Conservation (phyloP, 2,329 filamentous ascomycete species). For the Phaeosphaeria sp. region DNA sequence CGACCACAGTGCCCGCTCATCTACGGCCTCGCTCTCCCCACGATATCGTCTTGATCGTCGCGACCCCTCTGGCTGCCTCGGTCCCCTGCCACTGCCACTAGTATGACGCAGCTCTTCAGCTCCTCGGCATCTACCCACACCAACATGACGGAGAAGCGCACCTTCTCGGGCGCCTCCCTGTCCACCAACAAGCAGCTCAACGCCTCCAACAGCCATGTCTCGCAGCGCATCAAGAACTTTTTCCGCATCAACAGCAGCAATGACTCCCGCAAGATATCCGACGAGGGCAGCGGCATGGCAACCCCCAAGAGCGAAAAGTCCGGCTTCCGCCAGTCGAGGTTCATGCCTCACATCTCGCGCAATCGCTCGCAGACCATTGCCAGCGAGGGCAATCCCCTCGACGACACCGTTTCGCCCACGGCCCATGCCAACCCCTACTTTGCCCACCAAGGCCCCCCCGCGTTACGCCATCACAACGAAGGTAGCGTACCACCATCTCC, state of each 20-base stretch:
- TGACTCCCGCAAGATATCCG: slow-evolving; percentile 49
- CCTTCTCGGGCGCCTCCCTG: slow-evolving; percentile 55
- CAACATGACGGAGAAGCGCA: slow-evolving; percentile 54
- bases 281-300: slow-evolving; percentile 44
- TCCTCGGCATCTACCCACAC: slow-evolving; percentile 45
- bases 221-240: slow-evolving; percentile 72
- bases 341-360: slow-evolving; percentile 85
- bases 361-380: slow-evolving; percentile 89
- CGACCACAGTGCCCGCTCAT: slow-evolving; percentile 20
- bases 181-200: slow-evolving; percentile 56
- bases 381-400: slow-evolving; percentile 89
- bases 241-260: slow-evolving; percentile 68
- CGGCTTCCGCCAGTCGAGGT: slow-evolving; percentile 82
- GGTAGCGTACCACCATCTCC: slow-evolving; percentile 91
- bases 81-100: slow-evolving; percentile 11
- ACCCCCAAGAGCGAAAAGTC: slow-evolving; percentile 68
- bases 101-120: slow-evolving; percentile 54
- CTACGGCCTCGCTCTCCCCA: slow-evolving; percentile 11
- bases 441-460: slow-evolving; percentile 91
- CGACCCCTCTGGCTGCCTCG: slow-evolving; percentile 5
- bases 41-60: slow-evolving; percentile 1
- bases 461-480: slow-evolving; percentile 92
- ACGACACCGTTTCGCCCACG: slow-evolving; percentile 88
- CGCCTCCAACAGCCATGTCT: slow-evolving; percentile 61
- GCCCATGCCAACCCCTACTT: slow-evolving; percentile 98